These are phyloP conservation scores for Avena eriantha DNA, from an alignment of 176 grass and related monocot genomes.

Conservation along the genomic window DNA sequence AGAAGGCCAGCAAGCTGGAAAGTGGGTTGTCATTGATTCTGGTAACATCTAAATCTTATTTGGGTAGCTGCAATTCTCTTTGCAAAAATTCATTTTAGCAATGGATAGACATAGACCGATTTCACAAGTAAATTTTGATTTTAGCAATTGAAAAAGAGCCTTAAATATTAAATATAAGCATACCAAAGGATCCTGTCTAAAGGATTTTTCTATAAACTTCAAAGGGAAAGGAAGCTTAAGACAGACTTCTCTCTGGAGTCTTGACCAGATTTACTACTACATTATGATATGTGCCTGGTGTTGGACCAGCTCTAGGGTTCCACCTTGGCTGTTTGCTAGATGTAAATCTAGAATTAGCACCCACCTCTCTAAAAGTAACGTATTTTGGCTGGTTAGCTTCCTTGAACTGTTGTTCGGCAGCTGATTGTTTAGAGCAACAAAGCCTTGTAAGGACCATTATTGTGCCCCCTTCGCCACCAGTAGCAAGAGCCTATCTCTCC, in stretches of 20 bases:
- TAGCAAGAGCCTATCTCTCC: neutral
- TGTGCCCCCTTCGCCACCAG: neutral
- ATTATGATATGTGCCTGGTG: neutral
- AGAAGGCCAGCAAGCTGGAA: constrained; percentile 82
- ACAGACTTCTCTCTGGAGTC: neutral
- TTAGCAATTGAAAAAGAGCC: neutral
- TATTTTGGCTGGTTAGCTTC: constrained; percentile 4
- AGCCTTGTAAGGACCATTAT: neutral
- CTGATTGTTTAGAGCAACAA: neutral
- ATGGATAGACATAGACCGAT: neutral
- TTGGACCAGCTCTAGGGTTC: neutral
- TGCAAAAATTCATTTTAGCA: constrained; percentile 23
- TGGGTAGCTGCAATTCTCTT: constrained; percentile 22
- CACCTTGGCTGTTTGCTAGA: neutral
- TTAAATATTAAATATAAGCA: constrained; percentile 4
- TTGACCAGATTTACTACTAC: neutral
- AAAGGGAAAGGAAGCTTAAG: neutral
- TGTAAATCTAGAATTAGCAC: neutral
- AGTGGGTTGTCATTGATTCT: constrained; percentile 96
- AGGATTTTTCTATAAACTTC: neutral
- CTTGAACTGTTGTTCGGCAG: neutral
- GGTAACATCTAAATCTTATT: constrained; percentile 47
- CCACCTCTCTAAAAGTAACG: neutral
- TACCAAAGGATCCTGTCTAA: neutral
- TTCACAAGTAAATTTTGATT: neutral